phyloP scores from a whole-genome alignment of 495 filamentous ascomycete genomes.

The Penicillium malachiteum region DNA sequence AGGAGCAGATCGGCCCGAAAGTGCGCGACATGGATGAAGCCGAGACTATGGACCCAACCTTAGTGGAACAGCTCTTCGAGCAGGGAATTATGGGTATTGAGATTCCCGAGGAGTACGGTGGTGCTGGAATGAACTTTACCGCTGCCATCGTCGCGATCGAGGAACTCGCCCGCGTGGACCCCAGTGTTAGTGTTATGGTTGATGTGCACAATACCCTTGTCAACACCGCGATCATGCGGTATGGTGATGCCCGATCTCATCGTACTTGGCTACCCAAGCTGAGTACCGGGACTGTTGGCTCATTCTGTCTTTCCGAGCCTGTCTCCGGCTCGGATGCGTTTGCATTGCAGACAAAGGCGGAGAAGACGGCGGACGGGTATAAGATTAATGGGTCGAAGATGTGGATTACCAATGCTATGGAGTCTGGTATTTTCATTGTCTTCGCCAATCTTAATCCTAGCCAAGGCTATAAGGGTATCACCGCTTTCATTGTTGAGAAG shows the following conservation, averaged over 20 bases:
- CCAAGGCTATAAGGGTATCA: conserved; percentile 93
- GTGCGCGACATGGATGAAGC: conserved; percentile 97
- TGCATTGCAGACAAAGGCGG: conserved; percentile 84
- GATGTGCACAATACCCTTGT: conserved; percentile 98
- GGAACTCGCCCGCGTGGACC: conserved; percentile 91
- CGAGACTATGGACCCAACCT: conserved; percentile 82
- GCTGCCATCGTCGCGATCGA: conserved; percentile 94
- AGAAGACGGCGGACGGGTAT: conserved; percentile 74
- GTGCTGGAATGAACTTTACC: conserved; percentile 98
- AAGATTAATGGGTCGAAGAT: conserved; percentile 91
- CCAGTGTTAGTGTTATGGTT: conserved; percentile 87
- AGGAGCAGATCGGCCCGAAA: conserved; percentile 84
- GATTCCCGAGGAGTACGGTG: conserved; percentile 95
- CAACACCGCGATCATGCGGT: conserved; percentile 89
- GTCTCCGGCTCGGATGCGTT: conserved; percentile 94
- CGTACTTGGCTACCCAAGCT: conserved; percentile 83
- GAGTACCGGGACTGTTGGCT: conserved; percentile 87
- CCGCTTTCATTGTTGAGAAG: conserved; percentile 94
- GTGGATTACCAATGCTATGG: conserved; percentile 98
- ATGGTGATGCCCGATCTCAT: conserved; percentile 71
- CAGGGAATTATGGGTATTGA: conserved; percentile 97
- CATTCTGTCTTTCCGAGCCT: conserved; percentile 95
- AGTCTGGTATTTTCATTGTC: conserved; percentile 94
- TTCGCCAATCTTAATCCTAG: conserved; percentile 91
- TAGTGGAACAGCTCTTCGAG: conserved; percentile 94